Evolutionary conservation across 768 basidiomycete species (phyloP).

Genomic region (Lentinula raphanica): DNA sequence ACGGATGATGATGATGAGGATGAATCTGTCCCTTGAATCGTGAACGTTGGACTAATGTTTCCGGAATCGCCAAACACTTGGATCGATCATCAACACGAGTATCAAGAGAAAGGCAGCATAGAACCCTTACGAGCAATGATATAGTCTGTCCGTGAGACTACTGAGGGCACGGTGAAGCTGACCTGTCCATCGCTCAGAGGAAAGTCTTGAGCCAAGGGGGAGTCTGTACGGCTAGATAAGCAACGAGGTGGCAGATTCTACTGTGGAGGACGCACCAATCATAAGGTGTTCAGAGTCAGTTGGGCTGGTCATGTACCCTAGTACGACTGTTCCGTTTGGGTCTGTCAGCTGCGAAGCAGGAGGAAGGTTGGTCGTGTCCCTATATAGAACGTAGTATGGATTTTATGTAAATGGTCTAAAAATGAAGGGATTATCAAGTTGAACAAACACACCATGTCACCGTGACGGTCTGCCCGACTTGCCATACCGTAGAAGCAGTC

Average conservation of each 20-base stretch:
- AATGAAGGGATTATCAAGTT: not conserved
- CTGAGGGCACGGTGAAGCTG: constrained; percentile 46
- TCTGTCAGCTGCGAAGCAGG: constrained; percentile 42
- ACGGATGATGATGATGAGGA: constrained; percentile 15
- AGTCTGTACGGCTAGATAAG: constrained; percentile 28
- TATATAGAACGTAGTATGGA: too few relatives aligned
- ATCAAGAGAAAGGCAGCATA: not conserved
- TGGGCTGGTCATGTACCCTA: constrained; percentile 40
- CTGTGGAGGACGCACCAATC: constrained; percentile 32
- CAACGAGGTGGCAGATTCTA: not conserved
- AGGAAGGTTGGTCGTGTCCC: constrained; percentile 48
- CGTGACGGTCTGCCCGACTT: constrained; percentile 35
- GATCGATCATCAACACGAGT: constrained; percentile 1
- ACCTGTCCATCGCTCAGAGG: constrained; percentile 45
- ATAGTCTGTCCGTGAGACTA: constrained; percentile 42
- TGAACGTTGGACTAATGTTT: constrained; percentile 53
- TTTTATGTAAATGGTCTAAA: too few relatives aligned
- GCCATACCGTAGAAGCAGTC: constrained; percentile 36
- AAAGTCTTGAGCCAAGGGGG: constrained; percentile 55
- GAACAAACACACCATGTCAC: constrained; percentile 43
- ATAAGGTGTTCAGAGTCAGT: constrained; percentile 46
- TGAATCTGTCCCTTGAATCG: constrained; percentile 35
- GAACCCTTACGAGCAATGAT: constrained; percentile 59
- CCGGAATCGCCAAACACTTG: constrained; percentile 68
- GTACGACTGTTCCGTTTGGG: constrained; percentile 41